These are phyloP conservation scores for Prunus kanzakura DNA, from an alignment of 306 rosid species.

Conservation along the genomic window DNA sequence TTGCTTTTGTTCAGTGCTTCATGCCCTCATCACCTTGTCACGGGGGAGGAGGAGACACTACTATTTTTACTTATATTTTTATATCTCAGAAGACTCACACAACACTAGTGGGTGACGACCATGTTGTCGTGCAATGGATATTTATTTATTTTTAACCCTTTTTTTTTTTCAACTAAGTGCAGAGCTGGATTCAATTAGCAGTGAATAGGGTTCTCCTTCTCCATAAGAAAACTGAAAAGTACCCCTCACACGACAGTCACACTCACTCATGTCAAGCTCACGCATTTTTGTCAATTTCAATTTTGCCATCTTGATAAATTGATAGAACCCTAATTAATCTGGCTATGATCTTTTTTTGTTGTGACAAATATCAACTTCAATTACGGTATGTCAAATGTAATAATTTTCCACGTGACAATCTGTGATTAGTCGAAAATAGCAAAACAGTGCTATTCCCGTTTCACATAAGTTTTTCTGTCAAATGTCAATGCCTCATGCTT, in stretches of 20 bases:
- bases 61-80: no score
- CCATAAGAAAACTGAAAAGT: background rate
- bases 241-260: background rate
- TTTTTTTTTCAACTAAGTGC: background rate
- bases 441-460: rapidly evolving
- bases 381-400: no score
- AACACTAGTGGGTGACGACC: background rate
- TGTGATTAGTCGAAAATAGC: no score
- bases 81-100: no score
- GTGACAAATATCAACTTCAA: background rate
- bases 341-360: background rate
- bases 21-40: conserved; percentile 14
- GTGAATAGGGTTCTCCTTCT: background rate
- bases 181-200: conserved; percentile 11
- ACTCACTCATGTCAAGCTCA: background rate
- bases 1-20: conserved; percentile 32
- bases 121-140: background rate
- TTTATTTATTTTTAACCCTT: background rate
- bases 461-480: background rate
- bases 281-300: background rate
- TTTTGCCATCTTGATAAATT: background rate
- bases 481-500: background rate
- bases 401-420: no score
- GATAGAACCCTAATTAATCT: background rate
- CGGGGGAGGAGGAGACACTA: background rate